phyloP scores from a whole-genome alignment of 108 stramenopile species.

The Hondaea fermentalgiana region DNA sequence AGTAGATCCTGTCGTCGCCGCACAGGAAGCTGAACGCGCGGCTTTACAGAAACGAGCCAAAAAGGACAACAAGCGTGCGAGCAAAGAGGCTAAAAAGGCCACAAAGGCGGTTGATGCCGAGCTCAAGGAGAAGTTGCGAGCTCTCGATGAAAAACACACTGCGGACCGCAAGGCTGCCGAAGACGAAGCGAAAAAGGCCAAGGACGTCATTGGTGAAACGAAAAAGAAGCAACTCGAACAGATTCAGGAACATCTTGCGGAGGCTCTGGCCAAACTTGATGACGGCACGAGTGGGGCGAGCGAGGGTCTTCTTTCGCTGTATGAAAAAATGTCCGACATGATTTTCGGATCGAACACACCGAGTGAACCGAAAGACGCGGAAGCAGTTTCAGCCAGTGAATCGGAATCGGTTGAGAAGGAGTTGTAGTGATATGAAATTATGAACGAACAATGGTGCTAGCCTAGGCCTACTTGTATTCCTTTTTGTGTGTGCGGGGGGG shows the following conservation, averaged over 20 bases:
- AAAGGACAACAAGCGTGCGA: neutral
- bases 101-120: neutral
- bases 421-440: no score
- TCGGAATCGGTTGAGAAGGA: no score
- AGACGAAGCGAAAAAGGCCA: neutral
- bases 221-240: neutral
- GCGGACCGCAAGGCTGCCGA: neutral
- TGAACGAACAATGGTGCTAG: no score
- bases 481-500: no score
- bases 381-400: no score
- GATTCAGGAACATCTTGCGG: neutral
- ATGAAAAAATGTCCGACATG: neutral
- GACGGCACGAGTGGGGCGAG: neutral
- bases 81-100: slow-evolving; percentile 10
- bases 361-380: no score
- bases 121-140: neutral
- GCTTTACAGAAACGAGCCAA: neutral
- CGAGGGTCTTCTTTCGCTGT: neutral
- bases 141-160: neutral
- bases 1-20: neutral
- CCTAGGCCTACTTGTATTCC: no score
- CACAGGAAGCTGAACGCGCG: neutral
- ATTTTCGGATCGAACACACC: neutral
- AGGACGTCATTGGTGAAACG: neutral
- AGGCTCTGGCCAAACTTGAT: neutral